phyloP scores from a whole-genome alignment of 345 rosid species.

The Zanthoxylum bungeanum region DNA sequence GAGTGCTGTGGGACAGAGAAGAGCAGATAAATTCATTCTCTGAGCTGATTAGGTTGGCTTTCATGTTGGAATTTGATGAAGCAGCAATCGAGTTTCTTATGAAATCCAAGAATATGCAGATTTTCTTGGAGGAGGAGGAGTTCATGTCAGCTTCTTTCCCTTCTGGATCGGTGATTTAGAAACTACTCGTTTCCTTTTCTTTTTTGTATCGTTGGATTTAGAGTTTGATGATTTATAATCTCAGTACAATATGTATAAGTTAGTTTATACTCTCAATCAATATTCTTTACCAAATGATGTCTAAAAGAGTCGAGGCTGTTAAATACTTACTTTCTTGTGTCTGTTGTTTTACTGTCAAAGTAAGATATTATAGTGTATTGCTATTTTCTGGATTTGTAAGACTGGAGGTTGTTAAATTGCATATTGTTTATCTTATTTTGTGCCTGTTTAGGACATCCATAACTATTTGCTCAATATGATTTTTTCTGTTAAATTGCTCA shows the following conservation, averaged over 20 bases:
- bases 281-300: too few relatives aligned
- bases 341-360: neutral
- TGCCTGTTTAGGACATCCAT: too few relatives aligned
- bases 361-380: neutral
- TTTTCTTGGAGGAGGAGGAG: conserved; percentile 48
- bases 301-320: too few relatives aligned
- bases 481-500: too few relatives aligned
- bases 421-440: neutral
- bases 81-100: conserved; percentile 45
- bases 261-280: too few relatives aligned
- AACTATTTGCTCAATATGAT: too few relatives aligned
- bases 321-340: neutral
- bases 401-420: neutral
- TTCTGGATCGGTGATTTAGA: conserved; percentile 10
- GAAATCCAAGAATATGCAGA: conserved; percentile 54
- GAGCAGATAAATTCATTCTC: conserved; percentile 38
- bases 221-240: too few relatives aligned
- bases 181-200: neutral
- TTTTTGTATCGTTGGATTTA: too few relatives aligned
- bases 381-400: neutral
- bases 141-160: conserved; percentile 39
- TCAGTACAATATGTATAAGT: too few relatives aligned
- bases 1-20: conserved; percentile 50
- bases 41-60: conserved; percentile 55
- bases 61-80: conserved; percentile 44